These are phyloP conservation scores for Hypoxylon fragiforme DNA, from an alignment of 495 filamentous ascomycete genomes.

Conservation along the genomic window DNA sequence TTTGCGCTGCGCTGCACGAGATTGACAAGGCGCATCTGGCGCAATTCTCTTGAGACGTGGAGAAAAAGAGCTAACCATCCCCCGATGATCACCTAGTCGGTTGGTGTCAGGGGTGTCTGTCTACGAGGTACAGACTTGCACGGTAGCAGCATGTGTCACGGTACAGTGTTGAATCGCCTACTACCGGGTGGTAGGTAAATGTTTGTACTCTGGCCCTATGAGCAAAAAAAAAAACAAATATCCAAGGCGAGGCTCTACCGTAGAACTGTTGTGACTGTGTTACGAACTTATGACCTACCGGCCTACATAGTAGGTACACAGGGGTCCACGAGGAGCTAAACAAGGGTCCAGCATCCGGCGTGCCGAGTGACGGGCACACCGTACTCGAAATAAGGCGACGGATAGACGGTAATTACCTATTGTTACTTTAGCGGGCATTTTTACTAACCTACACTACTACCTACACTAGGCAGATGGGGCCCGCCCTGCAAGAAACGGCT, in stretches of 20 bases:
- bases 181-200: conserved; percentile 6
- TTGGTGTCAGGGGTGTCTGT: no score
- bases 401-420: no score
- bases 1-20: conserved; percentile 17
- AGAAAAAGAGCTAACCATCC: conserved; percentile 13
- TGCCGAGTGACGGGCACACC: conserved; percentile 24
- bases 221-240: no score
- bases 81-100: no score
- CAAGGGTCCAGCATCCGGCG: conserved; percentile 27
- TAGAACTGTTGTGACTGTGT: no score
- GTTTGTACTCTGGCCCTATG: conserved; percentile 8
- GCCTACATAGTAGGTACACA: no score
- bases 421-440: no score
- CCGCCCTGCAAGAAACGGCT: conserved; percentile 21
- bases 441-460: no score
- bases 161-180: conserved; percentile 1
- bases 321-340: conserved; percentile 7
- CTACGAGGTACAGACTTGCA: conserved; percentile 17
- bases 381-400: conserved; percentile 16
- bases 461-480: conserved; percentile 11
- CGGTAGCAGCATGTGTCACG: conserved; percentile 3
- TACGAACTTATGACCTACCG: no score
- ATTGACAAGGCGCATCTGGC: conserved; percentile 21
- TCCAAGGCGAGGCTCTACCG: conserved; percentile 26
- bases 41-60: conserved; percentile 22